Evolutionary conservation across 2,329 filamentous ascomycete genomes (phyloP).

Genomic region (Clathrospora elynae): DNA sequence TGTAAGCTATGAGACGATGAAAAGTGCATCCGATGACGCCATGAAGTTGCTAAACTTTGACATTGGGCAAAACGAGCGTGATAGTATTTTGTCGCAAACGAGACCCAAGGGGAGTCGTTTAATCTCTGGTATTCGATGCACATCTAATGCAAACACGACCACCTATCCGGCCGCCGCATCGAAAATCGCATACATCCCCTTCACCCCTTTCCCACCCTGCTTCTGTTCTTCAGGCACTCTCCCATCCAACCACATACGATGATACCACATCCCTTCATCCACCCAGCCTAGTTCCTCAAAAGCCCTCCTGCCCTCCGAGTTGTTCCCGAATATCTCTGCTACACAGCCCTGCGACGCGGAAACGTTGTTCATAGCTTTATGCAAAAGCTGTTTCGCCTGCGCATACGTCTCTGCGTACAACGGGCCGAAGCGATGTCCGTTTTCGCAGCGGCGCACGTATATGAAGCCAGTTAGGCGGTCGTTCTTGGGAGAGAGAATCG

Average conservation of each 20-base stretch:
- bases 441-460: slow-evolving; percentile 38
- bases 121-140: neutral
- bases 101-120: neutral
- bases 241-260: slow-evolving; percentile 48
- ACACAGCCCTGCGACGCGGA: slow-evolving; percentile 22
- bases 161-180: slow-evolving; percentile 39
- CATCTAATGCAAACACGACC: neutral
- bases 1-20: too few species aligned
- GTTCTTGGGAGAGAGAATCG: slow-evolving; percentile 19
- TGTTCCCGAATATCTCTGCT: slow-evolving; percentile 45
- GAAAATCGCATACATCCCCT: slow-evolving; percentile 45
- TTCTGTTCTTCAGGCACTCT: slow-evolving; percentile 39
- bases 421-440: slow-evolving; percentile 45
- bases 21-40: too few species aligned
- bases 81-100: too few species aligned
- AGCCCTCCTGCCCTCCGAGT: slow-evolving; percentile 32
- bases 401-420: slow-evolving; percentile 39
- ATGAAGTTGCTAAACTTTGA: too few species aligned
- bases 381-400: slow-evolving; percentile 33
- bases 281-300: slow-evolving; percentile 45
- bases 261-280: slow-evolving; percentile 37
- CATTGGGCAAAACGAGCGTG: too few species aligned
- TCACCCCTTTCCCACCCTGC: slow-evolving; percentile 35
- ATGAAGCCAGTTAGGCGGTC: slow-evolving; percentile 35
- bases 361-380: slow-evolving; percentile 31